A percentile compares a stretch with the other conserved stretches of the same genome.
Conservation (phyloP, 2,329 filamentous ascomycete species). For the Pseudogymnoascus sp. region DNA sequence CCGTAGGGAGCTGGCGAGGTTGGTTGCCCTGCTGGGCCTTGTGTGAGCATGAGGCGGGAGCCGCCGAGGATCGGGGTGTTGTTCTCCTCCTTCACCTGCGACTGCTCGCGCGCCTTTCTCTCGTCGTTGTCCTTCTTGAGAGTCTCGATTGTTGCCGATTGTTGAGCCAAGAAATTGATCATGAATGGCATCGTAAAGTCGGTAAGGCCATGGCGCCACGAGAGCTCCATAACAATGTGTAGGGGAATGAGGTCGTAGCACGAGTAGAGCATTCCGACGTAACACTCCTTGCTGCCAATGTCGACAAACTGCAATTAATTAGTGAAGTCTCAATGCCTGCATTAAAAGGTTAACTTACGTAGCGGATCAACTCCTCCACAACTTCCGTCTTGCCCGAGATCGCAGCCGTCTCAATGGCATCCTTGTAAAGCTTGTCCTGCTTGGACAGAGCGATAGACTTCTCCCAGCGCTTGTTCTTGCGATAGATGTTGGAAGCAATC, state of each 20-base stretch:
- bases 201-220: slow-evolving; percentile 87
- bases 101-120: slow-evolving; percentile 68
- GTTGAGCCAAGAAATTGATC: slow-evolving; percentile 95
- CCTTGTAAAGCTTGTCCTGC: slow-evolving; percentile 99
- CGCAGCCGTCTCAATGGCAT: slow-evolving; percentile 95
- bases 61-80: slow-evolving; percentile 88
- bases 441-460: slow-evolving; percentile 97
- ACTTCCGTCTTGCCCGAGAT: slow-evolving; percentile 85
- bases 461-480: slow-evolving; percentile 99
- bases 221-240: slow-evolving; percentile 88
- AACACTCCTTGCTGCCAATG: slow-evolving; percentile 97
- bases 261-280: slow-evolving; percentile 98
- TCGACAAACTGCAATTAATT: slow-evolving; percentile 72
- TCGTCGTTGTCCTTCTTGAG: slow-evolving; percentile 96
- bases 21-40: slow-evolving; percentile 58
- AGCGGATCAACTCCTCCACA: slow-evolving; percentile 90
- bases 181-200: slow-evolving; percentile 99
- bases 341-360: slow-evolving; percentile 61
- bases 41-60: slow-evolving; percentile 89
- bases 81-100: slow-evolving; percentile 77
- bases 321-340: slow-evolving; percentile 29
- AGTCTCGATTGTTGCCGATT: slow-evolving; percentile 73
- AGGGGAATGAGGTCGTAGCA: slow-evolving; percentile 96
- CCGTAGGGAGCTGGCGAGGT: slow-evolving; percentile 62
- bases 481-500: slow-evolving; percentile 96